Evolutionary conservation across 768 basidiomycete genomes (phyloP), one percentile per base, ranked within the genome.

Genomic region (Multifurca ochricompacta): DNA sequence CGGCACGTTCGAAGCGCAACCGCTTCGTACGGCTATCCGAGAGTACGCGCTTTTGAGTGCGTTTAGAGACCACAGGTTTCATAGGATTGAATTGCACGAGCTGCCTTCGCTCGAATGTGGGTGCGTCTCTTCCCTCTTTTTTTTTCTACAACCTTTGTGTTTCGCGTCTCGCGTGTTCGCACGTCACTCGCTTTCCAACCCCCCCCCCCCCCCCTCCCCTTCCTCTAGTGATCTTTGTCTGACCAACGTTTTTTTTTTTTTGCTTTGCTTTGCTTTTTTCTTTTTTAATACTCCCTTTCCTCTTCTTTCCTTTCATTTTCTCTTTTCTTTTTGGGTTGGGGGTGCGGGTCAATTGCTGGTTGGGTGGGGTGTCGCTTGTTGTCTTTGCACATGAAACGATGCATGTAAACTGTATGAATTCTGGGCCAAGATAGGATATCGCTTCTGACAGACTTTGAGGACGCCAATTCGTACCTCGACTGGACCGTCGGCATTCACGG

Each of bases 401-500:
- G n/a, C n/a, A n/a, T n/a, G n/a, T n/a, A n/a, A n/a, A n/a, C n/a
- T n/a, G n/a, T n/a, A n/a, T n/a, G n/a, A n/a, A n/a, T n/a, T n/a
- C n/a, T n/a, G 31, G 28, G 31, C 45, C 16, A 67, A 95, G 94
- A 54, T 19, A 56, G 54, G 37, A 75, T 98, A 55, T 97, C 94
- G 41, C 77, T 99, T 63, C 78, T 99, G 59, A 97, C 94, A 13
- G 80, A 97, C 66, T 96, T 97, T 68, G 91, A 93, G 72, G 78
- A 86, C 63, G 89, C 82, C 46, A 66, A 75, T 27, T 80, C 83
- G 31, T 94, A 95, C 65, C 81, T 96, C 51, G 92, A 93, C 72
- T 99, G 95, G 95, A 85, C 82, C 3, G 69, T 95, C 63, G 95
- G 93, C 49, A 77, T 79, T 1, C 96, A 99, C 70, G 96, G 96